phyloP scores from a whole-genome alignment of 192 early-diverging fungal genomes.

The Backusella mclennaniae region DNA sequence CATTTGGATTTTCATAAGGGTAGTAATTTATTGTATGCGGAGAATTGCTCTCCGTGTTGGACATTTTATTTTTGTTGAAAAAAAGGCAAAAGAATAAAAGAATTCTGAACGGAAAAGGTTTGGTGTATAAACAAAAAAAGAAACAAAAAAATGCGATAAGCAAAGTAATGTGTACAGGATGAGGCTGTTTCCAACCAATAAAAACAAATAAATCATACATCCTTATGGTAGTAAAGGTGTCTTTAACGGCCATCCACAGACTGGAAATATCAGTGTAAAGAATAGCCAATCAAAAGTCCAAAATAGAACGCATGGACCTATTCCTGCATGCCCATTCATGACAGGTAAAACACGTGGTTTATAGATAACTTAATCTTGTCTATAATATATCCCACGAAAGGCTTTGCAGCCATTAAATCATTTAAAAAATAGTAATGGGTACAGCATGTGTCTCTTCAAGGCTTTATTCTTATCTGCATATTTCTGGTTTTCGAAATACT shows the following conservation, averaged over 20 bases:
- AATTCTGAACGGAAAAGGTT: neutral
- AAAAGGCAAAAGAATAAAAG: neutral
- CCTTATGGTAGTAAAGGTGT: neutral
- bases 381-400: neutral
- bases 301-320: neutral
- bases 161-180: neutral
- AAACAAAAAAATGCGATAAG: neutral
- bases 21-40: constrained; percentile 4
- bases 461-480: neutral
- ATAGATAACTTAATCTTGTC: neutral
- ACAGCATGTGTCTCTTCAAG: neutral
- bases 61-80: neutral
- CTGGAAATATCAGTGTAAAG: neutral
- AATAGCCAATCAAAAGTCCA: neutral
- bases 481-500: neutral
- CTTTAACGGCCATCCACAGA: neutral
- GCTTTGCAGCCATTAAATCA: neutral
- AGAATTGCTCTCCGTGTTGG: neutral
- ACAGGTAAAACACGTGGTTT: constrained; percentile 5
- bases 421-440: neutral
- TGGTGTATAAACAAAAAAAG: constrained; percentile 1
- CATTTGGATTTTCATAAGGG: neutral
- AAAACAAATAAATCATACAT: neutral
- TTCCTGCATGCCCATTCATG: neutral
- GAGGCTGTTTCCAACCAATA: neutral